Conservation (phyloP, 345 rosid genomes). For the Ceriops decandra region DNA sequence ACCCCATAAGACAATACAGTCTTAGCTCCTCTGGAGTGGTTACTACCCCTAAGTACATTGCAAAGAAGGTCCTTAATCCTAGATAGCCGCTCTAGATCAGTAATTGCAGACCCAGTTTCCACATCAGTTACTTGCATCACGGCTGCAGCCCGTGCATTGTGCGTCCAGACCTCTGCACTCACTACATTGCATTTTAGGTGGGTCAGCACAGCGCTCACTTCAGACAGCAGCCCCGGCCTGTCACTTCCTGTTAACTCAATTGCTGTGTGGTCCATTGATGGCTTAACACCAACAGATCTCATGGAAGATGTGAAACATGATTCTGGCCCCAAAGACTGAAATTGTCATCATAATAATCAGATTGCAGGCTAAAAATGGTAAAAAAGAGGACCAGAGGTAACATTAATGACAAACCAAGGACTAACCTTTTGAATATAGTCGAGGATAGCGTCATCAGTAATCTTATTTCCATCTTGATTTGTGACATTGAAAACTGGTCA, state of each 20-base stretch:
- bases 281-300: slow-evolving; percentile 70
- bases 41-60: slow-evolving; percentile 76
- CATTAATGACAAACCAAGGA: slow-evolving; percentile 6
- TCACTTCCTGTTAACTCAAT: slow-evolving; percentile 88
- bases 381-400: neutral
- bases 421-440: slow-evolving; percentile 76
- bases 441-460: slow-evolving; percentile 64
- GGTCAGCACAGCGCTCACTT: slow-evolving; percentile 75
- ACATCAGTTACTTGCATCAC: slow-evolving; percentile 82
- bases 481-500: slow-evolving; percentile 78
- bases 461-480: slow-evolving; percentile 83
- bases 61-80: slow-evolving; percentile 63
- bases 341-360: slow-evolving; percentile 16
- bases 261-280: slow-evolving; percentile 60
- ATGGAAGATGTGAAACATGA: slow-evolving; percentile 61
- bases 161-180: slow-evolving; percentile 94
- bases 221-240: slow-evolving; percentile 89
- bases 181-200: slow-evolving; percentile 79
- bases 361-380: slow-evolving; percentile 2
- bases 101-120: slow-evolving; percentile 59
- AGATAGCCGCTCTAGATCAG: slow-evolving; percentile 59
- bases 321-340: slow-evolving; percentile 79
- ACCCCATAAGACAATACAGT: slow-evolving; percentile 58
- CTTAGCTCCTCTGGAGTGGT: slow-evolving; percentile 60
- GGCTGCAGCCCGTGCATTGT: slow-evolving; percentile 83